These are phyloP conservation scores for Phaeolepiota aurea DNA, from an alignment of 768 basidiomycete species.

Conservation along the genomic window DNA sequence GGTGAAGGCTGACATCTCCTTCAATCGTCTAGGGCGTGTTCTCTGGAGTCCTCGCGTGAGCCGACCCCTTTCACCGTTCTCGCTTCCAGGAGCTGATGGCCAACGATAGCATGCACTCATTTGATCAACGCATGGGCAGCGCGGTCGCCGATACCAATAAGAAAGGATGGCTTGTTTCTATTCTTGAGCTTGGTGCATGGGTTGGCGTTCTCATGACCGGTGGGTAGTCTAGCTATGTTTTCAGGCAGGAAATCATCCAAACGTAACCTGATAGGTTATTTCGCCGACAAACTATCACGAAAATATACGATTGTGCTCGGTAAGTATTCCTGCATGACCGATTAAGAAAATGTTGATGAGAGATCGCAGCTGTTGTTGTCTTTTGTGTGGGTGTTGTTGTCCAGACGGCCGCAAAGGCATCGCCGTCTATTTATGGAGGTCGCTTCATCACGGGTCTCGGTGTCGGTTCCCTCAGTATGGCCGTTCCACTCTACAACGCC, in stretches of 20 bases:
- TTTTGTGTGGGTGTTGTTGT: slow-evolving; percentile 72
- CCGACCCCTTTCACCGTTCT: slow-evolving; percentile 4
- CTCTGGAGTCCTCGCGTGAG: slow-evolving; percentile 61
- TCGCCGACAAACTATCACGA: slow-evolving; percentile 66
- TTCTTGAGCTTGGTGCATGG: slow-evolving; percentile 73
- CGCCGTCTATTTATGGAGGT: slow-evolving; percentile 63
- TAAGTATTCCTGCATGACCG: slow-evolving; percentile 12
- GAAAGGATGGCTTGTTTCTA: slow-evolving; percentile 68
- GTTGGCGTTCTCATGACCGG: slow-evolving; percentile 67
- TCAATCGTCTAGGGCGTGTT: slow-evolving; percentile 50
- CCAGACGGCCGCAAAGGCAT: slow-evolving; percentile 48
- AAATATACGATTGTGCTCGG: slow-evolving; percentile 65
- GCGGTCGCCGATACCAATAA: slow-evolving; percentile 41
- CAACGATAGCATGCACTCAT: slow-evolving; percentile 37
- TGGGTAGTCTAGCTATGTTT: slow-evolving; percentile 6
- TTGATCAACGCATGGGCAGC: slow-evolving; percentile 45
- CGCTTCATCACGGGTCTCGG: slow-evolving; percentile 77
- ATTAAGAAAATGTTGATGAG: slow-evolving; percentile 2
- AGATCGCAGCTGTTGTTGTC: slow-evolving; percentile 38
- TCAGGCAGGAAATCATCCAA: not conserved
- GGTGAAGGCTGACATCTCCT: not conserved
- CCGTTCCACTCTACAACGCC: slow-evolving; percentile 73
- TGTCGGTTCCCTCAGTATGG: slow-evolving; percentile 75
- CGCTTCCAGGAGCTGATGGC: not conserved
- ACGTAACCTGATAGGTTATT: slow-evolving; percentile 26